A percentile compares a stretch with the other conserved stretches of the same genome.
Conservation (phyloP, 352 stramenopile species). For the Aphanomyces invadans region DNA sequence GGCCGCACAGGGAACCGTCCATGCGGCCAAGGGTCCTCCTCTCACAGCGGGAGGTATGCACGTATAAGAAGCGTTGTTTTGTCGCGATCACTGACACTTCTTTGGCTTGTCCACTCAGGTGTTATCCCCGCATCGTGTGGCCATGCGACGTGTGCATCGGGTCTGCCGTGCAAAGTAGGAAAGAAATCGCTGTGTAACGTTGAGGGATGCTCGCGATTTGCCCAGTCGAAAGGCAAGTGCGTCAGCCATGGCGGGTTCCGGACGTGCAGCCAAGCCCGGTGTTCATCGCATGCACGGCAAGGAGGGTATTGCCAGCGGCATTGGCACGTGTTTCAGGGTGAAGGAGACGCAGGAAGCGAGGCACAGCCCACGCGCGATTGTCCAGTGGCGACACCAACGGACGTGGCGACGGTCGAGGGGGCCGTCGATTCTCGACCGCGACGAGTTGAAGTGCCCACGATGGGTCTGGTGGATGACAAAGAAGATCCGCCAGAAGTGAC, state of each 20-base stretch:
- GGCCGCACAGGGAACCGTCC: no score
- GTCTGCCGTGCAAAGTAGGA: neutral
- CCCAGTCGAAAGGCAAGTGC: neutral
- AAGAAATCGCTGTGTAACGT: neutral
- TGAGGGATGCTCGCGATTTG: neutral
- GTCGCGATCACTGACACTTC: no score
- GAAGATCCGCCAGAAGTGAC: neutral
- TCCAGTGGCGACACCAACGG: neutral
- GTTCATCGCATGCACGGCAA: neutral
- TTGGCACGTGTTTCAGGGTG: neutral
- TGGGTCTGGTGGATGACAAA: neutral
- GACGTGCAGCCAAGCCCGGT: neutral
- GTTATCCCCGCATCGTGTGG: no score
- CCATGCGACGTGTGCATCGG: neutral
- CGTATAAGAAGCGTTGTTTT: no score
- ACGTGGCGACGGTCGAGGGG: neutral
- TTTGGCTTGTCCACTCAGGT: no score
- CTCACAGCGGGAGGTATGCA: no score
- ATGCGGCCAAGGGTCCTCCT: no score
- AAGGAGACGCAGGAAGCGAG: neutral
- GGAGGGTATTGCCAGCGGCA: neutral
- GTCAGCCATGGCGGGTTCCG: neutral
- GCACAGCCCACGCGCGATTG: neutral
- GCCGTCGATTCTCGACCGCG: neutral
- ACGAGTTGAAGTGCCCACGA: neutral